phyloP scores from a whole-genome alignment of 345 rosid genomes.

The Pistacia integerrima region DNA sequence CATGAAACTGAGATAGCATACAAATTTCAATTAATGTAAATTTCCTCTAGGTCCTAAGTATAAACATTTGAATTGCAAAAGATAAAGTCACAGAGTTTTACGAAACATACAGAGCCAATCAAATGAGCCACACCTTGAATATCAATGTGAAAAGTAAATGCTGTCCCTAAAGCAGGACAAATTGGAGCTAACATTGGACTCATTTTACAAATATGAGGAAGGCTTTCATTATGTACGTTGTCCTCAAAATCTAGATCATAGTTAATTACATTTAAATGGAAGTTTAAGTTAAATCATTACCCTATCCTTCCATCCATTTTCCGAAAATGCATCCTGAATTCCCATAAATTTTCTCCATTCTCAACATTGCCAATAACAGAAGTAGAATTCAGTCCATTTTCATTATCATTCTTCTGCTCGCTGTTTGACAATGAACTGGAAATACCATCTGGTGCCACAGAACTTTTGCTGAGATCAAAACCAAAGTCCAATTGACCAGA shows the following conservation, averaged over 20 bases:
- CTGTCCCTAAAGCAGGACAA: constrained; percentile 23
- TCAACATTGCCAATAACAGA: constrained; percentile 22
- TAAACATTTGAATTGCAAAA: neutral
- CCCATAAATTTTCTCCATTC: constrained; percentile 47
- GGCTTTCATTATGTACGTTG: neutral
- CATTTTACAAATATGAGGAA: constrained; percentile 25
- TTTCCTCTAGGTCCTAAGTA: neutral
- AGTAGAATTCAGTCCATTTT: constrained; percentile 25
- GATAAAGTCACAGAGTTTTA: neutral
- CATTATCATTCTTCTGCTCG: constrained; percentile 19
- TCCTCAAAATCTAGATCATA: constrained; percentile 8
- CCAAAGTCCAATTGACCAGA: constrained; percentile 42
- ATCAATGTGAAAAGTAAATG: constrained; percentile 17
- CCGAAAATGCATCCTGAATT: constrained; percentile 47
- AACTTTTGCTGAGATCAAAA: constrained; percentile 30
- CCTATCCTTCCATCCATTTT: constrained; percentile 41
- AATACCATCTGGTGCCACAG: constrained; percentile 19
- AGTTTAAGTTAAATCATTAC: constrained; percentile 30
- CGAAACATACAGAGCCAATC: neutral
- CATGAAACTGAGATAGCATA: neutral
- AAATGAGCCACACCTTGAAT: constrained; percentile 28
- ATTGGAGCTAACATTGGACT: constrained; percentile 21
- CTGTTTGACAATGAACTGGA: constrained; percentile 23
- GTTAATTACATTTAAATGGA: neutral
- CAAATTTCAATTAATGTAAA: neutral